phyloP scores from a whole-genome alignment of 345 rosid genomes.

The Rhizophora apiculata region DNA sequence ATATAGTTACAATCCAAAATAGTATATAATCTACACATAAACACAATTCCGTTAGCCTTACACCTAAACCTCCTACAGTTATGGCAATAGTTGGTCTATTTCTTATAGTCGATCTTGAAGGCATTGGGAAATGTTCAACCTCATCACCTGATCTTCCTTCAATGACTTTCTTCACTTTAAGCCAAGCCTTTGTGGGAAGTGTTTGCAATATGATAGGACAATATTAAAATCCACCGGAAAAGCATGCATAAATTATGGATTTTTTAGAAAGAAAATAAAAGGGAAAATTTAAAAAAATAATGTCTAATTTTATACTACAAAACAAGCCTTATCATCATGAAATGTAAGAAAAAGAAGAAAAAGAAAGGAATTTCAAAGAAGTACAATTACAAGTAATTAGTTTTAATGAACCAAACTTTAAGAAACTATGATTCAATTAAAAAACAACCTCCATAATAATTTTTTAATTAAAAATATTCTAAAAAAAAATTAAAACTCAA shows the following conservation, averaged over 20 bases:
- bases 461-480: too few species aligned
- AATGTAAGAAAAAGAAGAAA: constrained; percentile 51
- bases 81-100: constrained; percentile 50
- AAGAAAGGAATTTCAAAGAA: too few species aligned
- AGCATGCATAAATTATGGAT: background rate
- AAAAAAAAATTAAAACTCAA: too few species aligned
- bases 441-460: too few species aligned
- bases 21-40: background rate
- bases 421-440: too few species aligned
- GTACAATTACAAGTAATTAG: too few species aligned
- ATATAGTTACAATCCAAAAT: background rate
- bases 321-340: constrained; percentile 67
- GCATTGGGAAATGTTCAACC: constrained; percentile 78
- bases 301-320: constrained; percentile 50
- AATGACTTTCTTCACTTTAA: constrained; percentile 64
- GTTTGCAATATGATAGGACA: constrained; percentile 48
- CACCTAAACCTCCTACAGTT: constrained; percentile 70
- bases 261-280: background rate
- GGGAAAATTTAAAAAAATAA: background rate
- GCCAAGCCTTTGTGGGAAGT: constrained; percentile 72
- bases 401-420: too few species aligned
- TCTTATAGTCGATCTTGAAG: constrained; percentile 75
- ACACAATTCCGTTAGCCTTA: constrained; percentile 28
- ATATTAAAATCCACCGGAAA: constrained; percentile 6
- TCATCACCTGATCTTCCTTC: constrained; percentile 87